These are phyloP conservation scores for Neopestalotiopsis clavispora DNA, from an alignment of 2,329 filamentous ascomycete genomes.

Conservation along the genomic window DNA sequence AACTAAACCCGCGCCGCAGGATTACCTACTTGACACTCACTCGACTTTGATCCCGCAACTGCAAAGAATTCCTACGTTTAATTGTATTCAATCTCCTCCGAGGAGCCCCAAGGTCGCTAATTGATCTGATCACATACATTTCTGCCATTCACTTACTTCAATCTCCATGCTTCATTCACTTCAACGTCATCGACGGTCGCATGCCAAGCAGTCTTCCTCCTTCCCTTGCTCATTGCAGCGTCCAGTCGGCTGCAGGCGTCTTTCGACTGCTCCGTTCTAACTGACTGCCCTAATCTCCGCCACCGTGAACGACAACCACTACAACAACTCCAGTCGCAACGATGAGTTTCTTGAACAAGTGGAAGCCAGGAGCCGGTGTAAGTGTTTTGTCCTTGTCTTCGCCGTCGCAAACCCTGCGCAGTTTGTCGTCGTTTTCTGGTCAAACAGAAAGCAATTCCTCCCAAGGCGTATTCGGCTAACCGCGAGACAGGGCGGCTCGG, in stretches of 20 bases:
- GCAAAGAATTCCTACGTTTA: neutral
- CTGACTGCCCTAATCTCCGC: constrained; percentile 23
- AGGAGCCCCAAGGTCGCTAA: constrained; percentile 1
- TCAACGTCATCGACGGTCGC: neutral
- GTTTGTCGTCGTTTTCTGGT: neutral
- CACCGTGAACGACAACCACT: constrained; percentile 15
- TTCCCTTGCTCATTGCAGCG: constrained; percentile 2
- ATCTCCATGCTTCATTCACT: neutral
- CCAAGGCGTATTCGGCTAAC: constrained; percentile 27
- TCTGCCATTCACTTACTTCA: too few relatives aligned
- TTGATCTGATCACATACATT: neutral
- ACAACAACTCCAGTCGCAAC: constrained; percentile 47
- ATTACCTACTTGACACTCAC: neutral
- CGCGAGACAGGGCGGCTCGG: constrained; percentile 43
- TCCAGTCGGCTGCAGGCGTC: constrained; percentile 17
- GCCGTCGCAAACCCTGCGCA: constrained; percentile 1
- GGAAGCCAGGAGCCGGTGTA: constrained; percentile 61
- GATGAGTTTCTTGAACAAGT: constrained; percentile 60
- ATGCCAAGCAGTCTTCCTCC: neutral
- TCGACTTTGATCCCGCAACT: constrained; percentile 2
- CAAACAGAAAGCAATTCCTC: constrained; percentile 6
- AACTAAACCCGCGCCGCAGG: constrained; percentile 5
- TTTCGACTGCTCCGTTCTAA: constrained; percentile 18
- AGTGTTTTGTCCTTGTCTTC: constrained; percentile 36
- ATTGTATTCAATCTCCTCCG: neutral